phyloP scores from a whole-genome alignment of 176 grass and related monocot genomes.

The Oryza brachyantha region DNA sequence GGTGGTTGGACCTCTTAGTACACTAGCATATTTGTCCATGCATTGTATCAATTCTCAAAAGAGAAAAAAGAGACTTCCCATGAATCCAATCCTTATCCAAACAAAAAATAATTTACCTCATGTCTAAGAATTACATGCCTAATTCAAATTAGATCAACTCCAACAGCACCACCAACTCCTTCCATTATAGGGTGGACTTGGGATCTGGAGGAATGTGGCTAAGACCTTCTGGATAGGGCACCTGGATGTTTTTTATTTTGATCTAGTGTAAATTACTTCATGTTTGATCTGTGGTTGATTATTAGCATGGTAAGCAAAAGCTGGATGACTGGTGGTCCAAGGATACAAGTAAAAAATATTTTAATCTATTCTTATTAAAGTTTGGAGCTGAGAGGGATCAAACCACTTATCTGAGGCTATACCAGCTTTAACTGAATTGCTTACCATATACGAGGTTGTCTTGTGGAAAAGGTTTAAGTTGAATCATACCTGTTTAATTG shows the following conservation, averaged over 20 bases:
- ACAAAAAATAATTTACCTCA: not conserved
- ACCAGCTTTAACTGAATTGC: not conserved
- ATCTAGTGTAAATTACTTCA: not conserved
- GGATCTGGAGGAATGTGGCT: not conserved
- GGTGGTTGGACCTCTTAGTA: not conserved
- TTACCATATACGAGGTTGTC: not conserved
- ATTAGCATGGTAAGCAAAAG: not conserved
- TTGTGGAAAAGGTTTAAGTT: constrained; percentile 12
- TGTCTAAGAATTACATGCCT: not conserved
- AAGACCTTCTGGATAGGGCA: not conserved
- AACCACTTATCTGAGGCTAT: not conserved
- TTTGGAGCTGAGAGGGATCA: not conserved
- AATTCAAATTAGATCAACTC: not conserved
- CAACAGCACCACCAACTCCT: not conserved
- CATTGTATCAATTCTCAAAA: not conserved
- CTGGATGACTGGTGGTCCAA: not conserved
- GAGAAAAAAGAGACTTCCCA: not conserved
- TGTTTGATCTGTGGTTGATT: not conserved
- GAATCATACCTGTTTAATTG: constrained; percentile 8
- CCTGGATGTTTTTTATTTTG: too few relatives aligned
- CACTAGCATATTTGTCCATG: not conserved
- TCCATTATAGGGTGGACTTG: not conserved
- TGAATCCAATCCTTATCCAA: not conserved
- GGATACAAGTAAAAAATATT: not conserved
- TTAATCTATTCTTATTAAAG: not conserved